A percentile compares a stretch with the other conserved stretches of the same genome.
Conservation (phyloP, 1,284 basidiomycete genomes). For the Melampsora abietis-canadensis region DNA sequence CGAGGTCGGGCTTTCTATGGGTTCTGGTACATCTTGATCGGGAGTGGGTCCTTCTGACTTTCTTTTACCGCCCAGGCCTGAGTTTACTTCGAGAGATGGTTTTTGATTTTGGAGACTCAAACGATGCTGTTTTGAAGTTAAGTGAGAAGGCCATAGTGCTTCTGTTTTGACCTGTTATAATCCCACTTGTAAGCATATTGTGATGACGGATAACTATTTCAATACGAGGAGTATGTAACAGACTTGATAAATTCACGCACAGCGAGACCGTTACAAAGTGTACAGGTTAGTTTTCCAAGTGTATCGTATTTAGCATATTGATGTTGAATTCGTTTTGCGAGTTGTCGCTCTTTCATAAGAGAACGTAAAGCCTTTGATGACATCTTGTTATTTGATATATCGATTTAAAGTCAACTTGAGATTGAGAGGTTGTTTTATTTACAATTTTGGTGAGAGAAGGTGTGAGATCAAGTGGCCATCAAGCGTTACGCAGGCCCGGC, state of each 20-base stretch:
- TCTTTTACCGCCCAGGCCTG: background rate
- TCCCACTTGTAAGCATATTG: no score
- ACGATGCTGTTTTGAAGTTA: conserved; percentile 41
- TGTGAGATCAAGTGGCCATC: no score
- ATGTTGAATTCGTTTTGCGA: conserved; percentile 40
- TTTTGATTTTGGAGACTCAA: conserved; percentile 21
- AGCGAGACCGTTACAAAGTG: conserved; percentile 26
- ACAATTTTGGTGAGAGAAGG: no score
- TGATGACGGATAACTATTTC: background rate
- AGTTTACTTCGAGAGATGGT: background rate
- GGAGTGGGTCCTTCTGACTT: conserved; percentile 15
- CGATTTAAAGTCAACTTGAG: no score
- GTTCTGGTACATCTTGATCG: background rate
- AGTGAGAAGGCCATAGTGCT: conserved; percentile 39
- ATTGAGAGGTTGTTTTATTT: no score
- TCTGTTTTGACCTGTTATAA: conserved; percentile 39
- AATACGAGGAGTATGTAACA: background rate
- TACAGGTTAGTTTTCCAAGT: conserved; percentile 37
- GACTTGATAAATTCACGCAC: conserved; percentile 22
- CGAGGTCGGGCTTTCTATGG: background rate
- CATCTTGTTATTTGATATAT: conserved; percentile 3
- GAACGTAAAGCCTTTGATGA: conserved; percentile 37
- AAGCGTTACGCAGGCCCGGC: no score
- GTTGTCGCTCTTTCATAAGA: conserved; percentile 42
- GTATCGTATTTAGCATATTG: conserved; percentile 38